phyloP scores from a whole-genome alignment of 495 filamentous ascomycete species.

The Jackrogersella multiformis region DNA sequence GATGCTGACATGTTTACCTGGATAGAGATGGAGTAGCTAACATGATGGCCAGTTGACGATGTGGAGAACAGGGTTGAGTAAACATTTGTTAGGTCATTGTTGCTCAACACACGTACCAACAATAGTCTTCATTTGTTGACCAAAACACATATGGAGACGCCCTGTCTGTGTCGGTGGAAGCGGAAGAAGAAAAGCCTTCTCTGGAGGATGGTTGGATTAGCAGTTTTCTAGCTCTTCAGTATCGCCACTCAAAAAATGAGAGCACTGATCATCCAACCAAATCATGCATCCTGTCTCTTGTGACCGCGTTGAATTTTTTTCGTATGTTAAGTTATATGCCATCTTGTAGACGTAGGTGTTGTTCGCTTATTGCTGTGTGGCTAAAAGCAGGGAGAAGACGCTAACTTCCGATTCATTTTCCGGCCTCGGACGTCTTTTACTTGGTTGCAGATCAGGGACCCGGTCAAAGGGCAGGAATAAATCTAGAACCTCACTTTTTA shows the following conservation, averaged over 20 bases:
- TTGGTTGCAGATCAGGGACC: no score
- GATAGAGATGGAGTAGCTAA: conserved; percentile 22
- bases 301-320: background rate
- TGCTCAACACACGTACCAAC: conserved; percentile 7
- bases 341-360: no score
- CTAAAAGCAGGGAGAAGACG: no score
- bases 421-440: no score
- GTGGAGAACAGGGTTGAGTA: conserved; percentile 6
- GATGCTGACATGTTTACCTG: conserved; percentile 27
- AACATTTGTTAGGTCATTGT: conserved; percentile 8
- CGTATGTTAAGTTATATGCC: background rate
- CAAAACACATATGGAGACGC: conserved; percentile 1
- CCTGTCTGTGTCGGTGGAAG: conserved; percentile 13
- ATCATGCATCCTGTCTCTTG: background rate
- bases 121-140: conserved; percentile 7
- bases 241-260: conserved; percentile 39
- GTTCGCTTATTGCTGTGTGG: no score
- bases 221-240: conserved; percentile 28
- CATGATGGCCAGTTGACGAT: conserved; percentile 16
- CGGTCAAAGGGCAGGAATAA: no score
- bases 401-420: no score
- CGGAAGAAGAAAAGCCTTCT: conserved; percentile 7
- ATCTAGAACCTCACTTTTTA: no score
- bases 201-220: conserved; percentile 32
- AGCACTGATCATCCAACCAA: conserved; percentile 27